Conservation (phyloP, 768 basidiomycete species). For the Rubroboletus satanas region DNA sequence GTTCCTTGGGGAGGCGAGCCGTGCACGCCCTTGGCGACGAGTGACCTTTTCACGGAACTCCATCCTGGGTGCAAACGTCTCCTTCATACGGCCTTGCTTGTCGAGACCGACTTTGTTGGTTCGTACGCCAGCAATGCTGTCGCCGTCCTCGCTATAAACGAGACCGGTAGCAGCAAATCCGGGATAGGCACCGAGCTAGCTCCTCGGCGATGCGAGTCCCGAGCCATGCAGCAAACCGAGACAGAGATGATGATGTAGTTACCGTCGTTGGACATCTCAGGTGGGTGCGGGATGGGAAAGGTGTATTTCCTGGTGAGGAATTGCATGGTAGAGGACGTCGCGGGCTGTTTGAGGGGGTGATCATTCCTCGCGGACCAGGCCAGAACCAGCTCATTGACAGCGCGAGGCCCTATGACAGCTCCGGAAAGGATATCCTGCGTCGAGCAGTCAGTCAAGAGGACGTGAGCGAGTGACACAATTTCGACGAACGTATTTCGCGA, state of each 20-base stretch:
- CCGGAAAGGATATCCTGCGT: no score
- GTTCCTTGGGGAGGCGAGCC: slow-evolving; percentile 81
- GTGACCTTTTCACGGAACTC: slow-evolving; percentile 88
- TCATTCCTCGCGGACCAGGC: no score
- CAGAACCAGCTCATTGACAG: no score
- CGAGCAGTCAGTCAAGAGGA: no score
- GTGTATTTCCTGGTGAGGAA: slow-evolving; percentile 68
- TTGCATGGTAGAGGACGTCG: slow-evolving; percentile 73
- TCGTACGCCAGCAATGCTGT: slow-evolving; percentile 56
- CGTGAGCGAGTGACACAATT: no score
- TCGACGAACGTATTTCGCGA: no score
- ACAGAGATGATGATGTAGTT: slow-evolving; percentile 86
- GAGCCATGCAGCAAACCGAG: slow-evolving; percentile 74
- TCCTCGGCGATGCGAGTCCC: no score
- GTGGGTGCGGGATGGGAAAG: slow-evolving; percentile 67
- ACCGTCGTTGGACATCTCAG: slow-evolving; percentile 42
- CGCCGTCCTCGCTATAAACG: slow-evolving; percentile 56
- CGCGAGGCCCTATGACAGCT: no score
- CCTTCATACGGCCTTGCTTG: slow-evolving; percentile 41
- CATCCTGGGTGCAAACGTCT: slow-evolving; percentile 94
- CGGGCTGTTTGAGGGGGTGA: no score
- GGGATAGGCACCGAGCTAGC: slow-evolving; percentile 83
- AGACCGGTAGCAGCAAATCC: slow-evolving; percentile 92
- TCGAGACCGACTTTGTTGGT: no score
- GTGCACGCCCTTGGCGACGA: slow-evolving; percentile 94